These are phyloP conservation scores for Hypholoma fasciculare DNA, from an alignment of 768 basidiomycete genomes.

Conservation along the genomic window DNA sequence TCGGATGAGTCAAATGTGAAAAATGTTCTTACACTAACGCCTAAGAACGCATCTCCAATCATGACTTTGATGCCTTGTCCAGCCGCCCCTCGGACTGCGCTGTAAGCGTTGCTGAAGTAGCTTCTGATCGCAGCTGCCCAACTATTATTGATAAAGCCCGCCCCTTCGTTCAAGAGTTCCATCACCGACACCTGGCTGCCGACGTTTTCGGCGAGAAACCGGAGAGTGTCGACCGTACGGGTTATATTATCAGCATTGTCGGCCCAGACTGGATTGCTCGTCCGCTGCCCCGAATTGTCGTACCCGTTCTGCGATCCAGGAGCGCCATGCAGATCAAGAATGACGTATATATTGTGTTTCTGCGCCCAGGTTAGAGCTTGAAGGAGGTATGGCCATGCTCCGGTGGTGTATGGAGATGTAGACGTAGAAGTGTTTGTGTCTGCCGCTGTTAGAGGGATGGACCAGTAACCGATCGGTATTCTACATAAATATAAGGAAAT, in stretches of 20 bases:
- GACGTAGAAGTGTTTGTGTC: conserved; percentile 51
- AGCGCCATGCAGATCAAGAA: conserved; percentile 78
- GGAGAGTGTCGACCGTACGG: conserved; percentile 58
- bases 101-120: conserved; percentile 64
- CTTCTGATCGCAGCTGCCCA: conserved; percentile 46
- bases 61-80: conserved; percentile 56
- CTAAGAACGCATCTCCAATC: conserved; percentile 73
- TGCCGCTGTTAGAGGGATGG: conserved; percentile 62
- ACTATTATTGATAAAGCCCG: conserved; percentile 45
- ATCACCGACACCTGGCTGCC: conserved; percentile 61
- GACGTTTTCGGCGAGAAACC: conserved; percentile 51
- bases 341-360: conserved; percentile 60
- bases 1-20: background rate
- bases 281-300: conserved; percentile 75
- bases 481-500: conserved; percentile 31
- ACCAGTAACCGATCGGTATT: conserved; percentile 77
- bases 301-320: conserved; percentile 69
- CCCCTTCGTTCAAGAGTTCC: conserved; percentile 72
- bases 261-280: conserved; percentile 56
- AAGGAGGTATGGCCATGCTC: conserved; percentile 71
- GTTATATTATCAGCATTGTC: conserved; percentile 45
- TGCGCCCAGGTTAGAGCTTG: conserved; percentile 66
- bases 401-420: conserved; percentile 54
- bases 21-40: conserved; percentile 41
- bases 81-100: conserved; percentile 49